Evolutionary conservation across 1,284 basidiomycete genomes (phyloP).

Genomic region (Ceratobasidium sp.): DNA sequence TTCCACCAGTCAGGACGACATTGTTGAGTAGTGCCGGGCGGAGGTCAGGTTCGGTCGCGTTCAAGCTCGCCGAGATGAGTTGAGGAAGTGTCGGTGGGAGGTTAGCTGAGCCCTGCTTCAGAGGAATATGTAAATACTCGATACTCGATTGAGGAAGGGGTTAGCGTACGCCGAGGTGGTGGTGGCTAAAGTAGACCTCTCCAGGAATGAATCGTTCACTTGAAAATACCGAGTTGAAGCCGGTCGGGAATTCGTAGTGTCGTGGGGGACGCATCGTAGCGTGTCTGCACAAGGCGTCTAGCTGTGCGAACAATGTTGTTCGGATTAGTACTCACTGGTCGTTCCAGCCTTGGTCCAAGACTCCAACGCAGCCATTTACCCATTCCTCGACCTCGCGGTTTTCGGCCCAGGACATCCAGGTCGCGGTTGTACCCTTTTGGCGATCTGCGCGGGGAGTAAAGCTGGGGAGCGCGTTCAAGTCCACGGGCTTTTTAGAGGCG

Average conservation of each 20-base stretch:
- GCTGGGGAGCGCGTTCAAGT: conserved; percentile 63
- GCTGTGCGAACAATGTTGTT: not conserved
- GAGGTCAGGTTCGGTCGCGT: conserved; percentile 89
- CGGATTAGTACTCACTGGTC: conserved; percentile 65
- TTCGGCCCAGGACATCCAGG: conserved; percentile 86
- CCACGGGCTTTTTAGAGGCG: conserved; percentile 78
- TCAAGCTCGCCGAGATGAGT: conserved; percentile 80
- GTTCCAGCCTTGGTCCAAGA: conserved; percentile 87
- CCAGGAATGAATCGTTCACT: conserved; percentile 83
- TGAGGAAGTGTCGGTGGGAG: conserved; percentile 77
- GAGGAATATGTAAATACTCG: conserved; percentile 26
- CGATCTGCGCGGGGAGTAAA: conserved; percentile 79
- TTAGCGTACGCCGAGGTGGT: conserved; percentile 71
- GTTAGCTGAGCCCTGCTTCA: conserved; percentile 52
- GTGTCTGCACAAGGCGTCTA: conserved; percentile 50
- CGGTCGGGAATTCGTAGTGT: conserved; percentile 96
- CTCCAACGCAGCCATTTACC: conserved; percentile 86
- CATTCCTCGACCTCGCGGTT: conserved; percentile 88
- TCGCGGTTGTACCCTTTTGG: conserved; percentile 71
- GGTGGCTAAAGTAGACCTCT: conserved; percentile 89
- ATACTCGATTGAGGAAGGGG: conserved; percentile 19
- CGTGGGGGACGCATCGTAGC: conserved; percentile 61
- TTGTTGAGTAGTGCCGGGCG: conserved; percentile 90
- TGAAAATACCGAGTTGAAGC: conserved; percentile 87
- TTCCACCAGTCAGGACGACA: conserved; percentile 93